These are phyloP conservation scores for Xylaria palmicola DNA, from an alignment of 495 filamentous ascomycete genomes.

Conservation along the genomic window DNA sequence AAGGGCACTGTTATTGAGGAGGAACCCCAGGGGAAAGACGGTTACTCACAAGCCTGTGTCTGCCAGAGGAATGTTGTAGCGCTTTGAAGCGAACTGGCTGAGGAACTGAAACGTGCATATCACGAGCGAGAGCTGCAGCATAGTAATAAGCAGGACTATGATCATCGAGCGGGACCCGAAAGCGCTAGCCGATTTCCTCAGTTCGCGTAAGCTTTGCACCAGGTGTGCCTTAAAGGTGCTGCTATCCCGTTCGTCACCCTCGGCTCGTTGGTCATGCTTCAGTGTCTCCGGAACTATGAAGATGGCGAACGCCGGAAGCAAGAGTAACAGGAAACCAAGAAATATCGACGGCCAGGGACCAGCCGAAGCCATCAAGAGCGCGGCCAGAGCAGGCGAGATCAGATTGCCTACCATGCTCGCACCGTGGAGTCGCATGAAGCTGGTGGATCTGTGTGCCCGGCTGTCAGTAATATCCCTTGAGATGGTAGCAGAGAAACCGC, in stretches of 20 bases:
- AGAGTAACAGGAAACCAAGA: constrained; percentile 28
- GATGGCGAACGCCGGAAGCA: constrained; percentile 29
- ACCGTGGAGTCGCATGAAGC: constrained; percentile 54
- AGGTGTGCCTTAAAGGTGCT: constrained; percentile 17
- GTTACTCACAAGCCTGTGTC: constrained; percentile 22
- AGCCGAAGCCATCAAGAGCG: constrained; percentile 55
- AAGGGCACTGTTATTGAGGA: no score
- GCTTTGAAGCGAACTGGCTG: constrained; percentile 29
- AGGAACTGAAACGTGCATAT: constrained; percentile 31
- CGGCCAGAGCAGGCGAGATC: constrained; percentile 51
- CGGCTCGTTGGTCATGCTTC: not conserved
- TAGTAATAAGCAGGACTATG: constrained; percentile 24
- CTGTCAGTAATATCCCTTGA: not conserved
- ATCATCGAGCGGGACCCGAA: constrained; percentile 22
- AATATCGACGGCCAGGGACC: constrained; percentile 56
- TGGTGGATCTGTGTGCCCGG: constrained; percentile 32
- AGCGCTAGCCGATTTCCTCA: constrained; percentile 22
- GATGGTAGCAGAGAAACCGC: not conserved
- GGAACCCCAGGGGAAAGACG: not conserved
- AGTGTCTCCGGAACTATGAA: constrained; percentile 50
- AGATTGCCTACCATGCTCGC: constrained; percentile 50
- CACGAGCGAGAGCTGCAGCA: constrained; percentile 21
- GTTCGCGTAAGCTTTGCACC: constrained; percentile 14
- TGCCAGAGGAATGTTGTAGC: constrained; percentile 26
- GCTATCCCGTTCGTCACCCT: not conserved